A percentile compares a stretch with the other conserved stretches of the same genome.
phyloP scores from a whole-genome alignment of 1,284 basidiomycete genomes.

The Puccinia hordei region DNA sequence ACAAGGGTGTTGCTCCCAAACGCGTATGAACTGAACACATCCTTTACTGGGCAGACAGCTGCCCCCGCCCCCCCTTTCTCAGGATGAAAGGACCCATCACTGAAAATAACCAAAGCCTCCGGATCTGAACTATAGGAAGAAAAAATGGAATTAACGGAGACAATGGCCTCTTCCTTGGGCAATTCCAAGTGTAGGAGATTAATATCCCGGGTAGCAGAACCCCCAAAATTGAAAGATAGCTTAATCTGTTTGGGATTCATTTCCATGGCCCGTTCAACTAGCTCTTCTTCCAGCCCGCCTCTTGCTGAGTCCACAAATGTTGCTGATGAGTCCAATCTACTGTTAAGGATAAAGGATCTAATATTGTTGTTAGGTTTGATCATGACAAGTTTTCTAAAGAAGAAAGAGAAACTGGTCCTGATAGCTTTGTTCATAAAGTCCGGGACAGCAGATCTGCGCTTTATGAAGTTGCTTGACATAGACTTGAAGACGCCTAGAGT shows the following conservation, averaged over 20 bases:
- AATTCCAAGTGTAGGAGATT: background rate
- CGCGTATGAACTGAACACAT: background rate
- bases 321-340: background rate
- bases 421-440: too few species aligned
- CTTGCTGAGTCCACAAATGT: background rate
- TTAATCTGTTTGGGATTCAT: background rate
- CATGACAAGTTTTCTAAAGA: background rate
- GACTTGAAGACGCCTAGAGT: background rate
- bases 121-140: background rate
- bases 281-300: background rate
- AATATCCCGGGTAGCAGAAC: background rate
- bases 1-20: background rate
- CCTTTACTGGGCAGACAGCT: background rate
- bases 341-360: background rate
- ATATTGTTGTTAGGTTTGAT: background rate
- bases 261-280: background rate
- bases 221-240: background rate
- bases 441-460: background rate
- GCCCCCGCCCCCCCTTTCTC: conserved; percentile 12
- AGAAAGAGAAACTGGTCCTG: conserved; percentile 1
- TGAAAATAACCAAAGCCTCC: background rate
- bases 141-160: background rate
- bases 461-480: background rate
- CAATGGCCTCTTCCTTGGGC: background rate
- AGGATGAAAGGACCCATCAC: conserved; percentile 15